A percentile compares a stretch with the other conserved stretches of the same genome.
phyloP scores from a whole-genome alignment of 768 basidiomycete genomes.

The Leccinum olivaceopallidum region DNA sequence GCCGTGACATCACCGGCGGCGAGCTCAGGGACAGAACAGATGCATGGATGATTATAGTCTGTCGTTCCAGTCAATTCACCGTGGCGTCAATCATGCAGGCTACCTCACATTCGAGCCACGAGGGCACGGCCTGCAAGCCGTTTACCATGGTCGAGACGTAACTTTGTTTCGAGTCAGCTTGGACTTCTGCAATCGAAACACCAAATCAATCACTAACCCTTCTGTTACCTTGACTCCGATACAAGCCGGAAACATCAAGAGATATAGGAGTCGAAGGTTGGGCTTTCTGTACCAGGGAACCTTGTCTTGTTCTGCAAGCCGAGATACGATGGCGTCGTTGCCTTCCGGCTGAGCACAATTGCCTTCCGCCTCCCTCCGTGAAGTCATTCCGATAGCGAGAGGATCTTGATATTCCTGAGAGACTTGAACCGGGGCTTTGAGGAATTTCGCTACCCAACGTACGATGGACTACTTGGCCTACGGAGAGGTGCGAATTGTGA shows the following conservation, averaged over 20 bases:
- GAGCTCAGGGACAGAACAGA: no score
- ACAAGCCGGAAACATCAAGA: neutral
- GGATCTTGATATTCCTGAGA: neutral
- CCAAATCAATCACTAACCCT: no score
- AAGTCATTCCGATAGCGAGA: conserved; percentile 6
- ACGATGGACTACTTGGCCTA: neutral
- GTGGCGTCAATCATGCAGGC: no score
- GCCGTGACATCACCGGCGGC: no score
- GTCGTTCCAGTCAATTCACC: no score
- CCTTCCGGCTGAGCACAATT: neutral
- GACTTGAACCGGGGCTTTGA: neutral
- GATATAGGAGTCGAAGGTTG: conserved; percentile 20
- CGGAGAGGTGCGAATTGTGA: neutral
- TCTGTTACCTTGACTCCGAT: no score
- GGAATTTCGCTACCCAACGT: neutral
- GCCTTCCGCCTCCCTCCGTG: neutral
- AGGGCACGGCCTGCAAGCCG: no score
- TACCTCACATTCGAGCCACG: no score
- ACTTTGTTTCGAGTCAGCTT: no score
- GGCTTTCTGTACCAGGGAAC: conserved; percentile 64
- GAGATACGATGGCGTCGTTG: conserved; percentile 17
- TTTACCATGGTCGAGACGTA: no score
- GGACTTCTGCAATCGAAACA: no score
- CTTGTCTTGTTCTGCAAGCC: conserved; percentile 40
- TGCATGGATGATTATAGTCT: no score